Evolutionary conservation across 768 basidiomycete species (phyloP).

Genomic region (Kockovaella imperatae): DNA sequence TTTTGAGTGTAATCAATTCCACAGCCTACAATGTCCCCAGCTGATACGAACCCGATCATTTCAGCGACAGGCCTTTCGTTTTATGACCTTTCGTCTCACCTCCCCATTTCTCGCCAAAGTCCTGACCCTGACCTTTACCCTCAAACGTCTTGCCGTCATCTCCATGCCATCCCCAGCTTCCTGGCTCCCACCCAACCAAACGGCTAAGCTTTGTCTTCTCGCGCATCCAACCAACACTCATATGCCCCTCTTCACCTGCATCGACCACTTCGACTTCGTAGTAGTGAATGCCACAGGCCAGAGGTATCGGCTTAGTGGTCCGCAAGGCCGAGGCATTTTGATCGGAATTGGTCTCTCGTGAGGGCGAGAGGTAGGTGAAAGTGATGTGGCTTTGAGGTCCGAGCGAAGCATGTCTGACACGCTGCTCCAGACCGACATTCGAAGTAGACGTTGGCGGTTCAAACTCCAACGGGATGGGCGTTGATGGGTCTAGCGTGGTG

Average conservation of each 20-base stretch:
- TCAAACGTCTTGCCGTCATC: slow-evolving; percentile 54
- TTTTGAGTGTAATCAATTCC: slow-evolving; percentile 77
- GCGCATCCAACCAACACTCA: slow-evolving; percentile 49
- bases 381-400: slow-evolving; percentile 9
- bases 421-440: slow-evolving; percentile 8
- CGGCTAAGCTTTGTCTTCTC: slow-evolving; percentile 20
- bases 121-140: slow-evolving; percentile 57
- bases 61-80: too few relatives aligned
- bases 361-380: slow-evolving; percentile 21
- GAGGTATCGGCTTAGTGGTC: slow-evolving; percentile 67
- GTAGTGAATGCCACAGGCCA: slow-evolving; percentile 85
- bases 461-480: slow-evolving; percentile 1
- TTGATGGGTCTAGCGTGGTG: slow-evolving; percentile 2
- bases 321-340: slow-evolving; percentile 64
- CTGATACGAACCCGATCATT: slow-evolving; percentile 51
- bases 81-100: too few relatives aligned
- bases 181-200: slow-evolving; percentile 43
- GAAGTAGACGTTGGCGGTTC: neutral
- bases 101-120: slow-evolving; percentile 72
- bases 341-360: slow-evolving; percentile 59
- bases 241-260: slow-evolving; percentile 65
- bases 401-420: neutral
- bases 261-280: slow-evolving; percentile 81
- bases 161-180: slow-evolving; percentile 43
- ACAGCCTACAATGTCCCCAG: slow-evolving; percentile 81